phyloP scores from a whole-genome alignment of 371 early-diverging fungal species.

The Zancudomyces culisetae region DNA sequence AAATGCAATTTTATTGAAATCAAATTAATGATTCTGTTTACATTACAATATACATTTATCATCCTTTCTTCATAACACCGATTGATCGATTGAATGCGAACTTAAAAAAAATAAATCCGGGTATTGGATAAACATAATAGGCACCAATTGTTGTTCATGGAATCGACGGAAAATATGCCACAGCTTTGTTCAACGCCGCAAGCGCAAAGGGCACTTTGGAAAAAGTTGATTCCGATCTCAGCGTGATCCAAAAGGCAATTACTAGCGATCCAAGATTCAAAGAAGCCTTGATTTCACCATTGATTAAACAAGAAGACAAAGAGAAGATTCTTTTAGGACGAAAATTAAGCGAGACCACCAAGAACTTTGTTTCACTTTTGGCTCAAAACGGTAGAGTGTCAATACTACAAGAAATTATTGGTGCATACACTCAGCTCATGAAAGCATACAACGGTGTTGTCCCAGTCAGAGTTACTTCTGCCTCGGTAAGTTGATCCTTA shows the following conservation, averaged over 20 bases:
- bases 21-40: too few relatives aligned
- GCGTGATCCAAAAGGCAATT: constrained; percentile 38
- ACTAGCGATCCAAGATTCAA: constrained; percentile 51
- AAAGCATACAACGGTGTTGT: constrained; percentile 83
- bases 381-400: constrained; percentile 86
- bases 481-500: constrained; percentile 31
- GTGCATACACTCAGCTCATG: constrained; percentile 66
- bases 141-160: constrained; percentile 73
- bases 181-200: constrained; percentile 89
- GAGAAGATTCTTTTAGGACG: constrained; percentile 51
- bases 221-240: constrained; percentile 72
- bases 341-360: constrained; percentile 57
- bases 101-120: too few relatives aligned
- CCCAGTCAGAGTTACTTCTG: constrained; percentile 73
- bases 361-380: constrained; percentile 75
- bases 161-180: constrained; percentile 93
- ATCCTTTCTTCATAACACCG: too few relatives aligned
- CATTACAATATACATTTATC: too few relatives aligned
- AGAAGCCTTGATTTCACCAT: constrained; percentile 69
- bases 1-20: too few relatives aligned
- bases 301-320: constrained; percentile 58
- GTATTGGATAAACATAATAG: constrained; percentile 27
- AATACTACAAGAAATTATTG: constrained; percentile 62
- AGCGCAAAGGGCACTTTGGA: constrained; percentile 62
- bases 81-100: too few relatives aligned